phyloP scores from a whole-genome alignment of 352 stramenopile species.

The Aphanomyces astaci region DNA sequence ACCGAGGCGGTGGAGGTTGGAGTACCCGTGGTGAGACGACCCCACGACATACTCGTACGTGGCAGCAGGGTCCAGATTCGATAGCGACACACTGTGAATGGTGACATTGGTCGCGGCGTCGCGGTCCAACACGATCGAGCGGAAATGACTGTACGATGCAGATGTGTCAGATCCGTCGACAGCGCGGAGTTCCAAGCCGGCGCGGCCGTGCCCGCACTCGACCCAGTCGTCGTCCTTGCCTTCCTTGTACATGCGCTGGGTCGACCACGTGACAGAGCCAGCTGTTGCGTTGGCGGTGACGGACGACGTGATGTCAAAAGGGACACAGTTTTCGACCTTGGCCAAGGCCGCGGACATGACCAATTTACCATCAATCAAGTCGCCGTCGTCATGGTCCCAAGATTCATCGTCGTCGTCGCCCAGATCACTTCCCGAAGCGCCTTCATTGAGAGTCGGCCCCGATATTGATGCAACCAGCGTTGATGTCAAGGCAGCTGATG shows the following conservation, averaged over 20 bases:
- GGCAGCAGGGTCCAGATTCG: conserved; percentile 26
- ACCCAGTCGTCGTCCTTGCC: conserved; percentile 31
- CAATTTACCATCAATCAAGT: background rate
- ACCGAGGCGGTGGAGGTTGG: conserved; percentile 50
- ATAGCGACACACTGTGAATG: conserved; percentile 55
- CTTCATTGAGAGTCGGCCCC: too few species aligned
- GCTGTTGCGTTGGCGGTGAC: conserved; percentile 43
- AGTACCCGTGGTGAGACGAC: conserved; percentile 74
- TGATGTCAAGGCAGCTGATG: background rate
- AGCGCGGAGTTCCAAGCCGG: conserved; percentile 61
- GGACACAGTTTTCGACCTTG: conserved; percentile 80
- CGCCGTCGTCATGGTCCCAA: too few species aligned
- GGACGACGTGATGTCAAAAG: conserved; percentile 71
- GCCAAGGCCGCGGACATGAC: conserved; percentile 34
- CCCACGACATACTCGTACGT: conserved; percentile 67
- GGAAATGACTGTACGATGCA: conserved; percentile 38
- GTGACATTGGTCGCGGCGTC: conserved; percentile 40
- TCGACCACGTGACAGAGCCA: conserved; percentile 63
- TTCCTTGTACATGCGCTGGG: conserved; percentile 49
- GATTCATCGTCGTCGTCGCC: background rate
- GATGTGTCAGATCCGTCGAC: conserved; percentile 55
- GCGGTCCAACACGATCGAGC: conserved; percentile 13
- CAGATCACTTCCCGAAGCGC: background rate
- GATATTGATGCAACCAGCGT: background rate
- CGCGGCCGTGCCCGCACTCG: conserved; percentile 25